Base-by-base conservation (phyloP, 352 stramenopile species). In the Pythium pyrilobum region DNA sequence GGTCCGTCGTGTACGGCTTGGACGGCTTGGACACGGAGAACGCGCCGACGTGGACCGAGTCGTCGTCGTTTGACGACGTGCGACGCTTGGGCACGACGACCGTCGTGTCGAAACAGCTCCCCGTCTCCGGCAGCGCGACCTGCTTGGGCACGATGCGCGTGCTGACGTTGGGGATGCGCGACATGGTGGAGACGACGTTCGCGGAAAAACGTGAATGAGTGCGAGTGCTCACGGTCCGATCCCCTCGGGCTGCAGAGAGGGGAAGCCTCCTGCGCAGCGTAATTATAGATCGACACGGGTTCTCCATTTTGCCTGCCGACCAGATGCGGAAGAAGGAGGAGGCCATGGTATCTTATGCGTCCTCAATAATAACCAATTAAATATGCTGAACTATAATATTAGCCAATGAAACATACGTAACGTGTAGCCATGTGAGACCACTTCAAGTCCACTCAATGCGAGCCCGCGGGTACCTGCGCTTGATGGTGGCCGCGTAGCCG, bases 81-180 rank as follows among this genome's bases (percentile, higher is more conserved):
- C 84, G 95, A 23, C 73, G 66, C 83, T 89, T 89, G 25, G 63
- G 25, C 20, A 52, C 36, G 13, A 85, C 72, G 18, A 72, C 57
- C 2, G 95, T 98, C 25, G 87, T 92, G 69, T 98, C 95, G 56
- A 98, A 98, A 63, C 93, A 97, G 50, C 92, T 98, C 12, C 92
- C 92, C 0, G 93, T 98, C 70, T 98, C 88, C 7, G 78, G 74
- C 23, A 96, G 54, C 18, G 79, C 43, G 34, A 89, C 72, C 23
- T 71, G 78, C 52, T 89, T 89, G 15, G 82, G 78, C 58, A 91
- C 82, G 50, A 92, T 87, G 33, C 80, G 77, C 41, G 81, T 92
- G 70, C 69, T 89, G 42, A 91, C 80, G 50, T 92, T 92, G 9
- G 82, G 80, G 40, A 92, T 92, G 51, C 80, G 78, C 28, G 70